These are phyloP conservation scores for Barnettozyma siamensis DNA, from an alignment of 805 yeast species.

Conservation along the genomic window DNA sequence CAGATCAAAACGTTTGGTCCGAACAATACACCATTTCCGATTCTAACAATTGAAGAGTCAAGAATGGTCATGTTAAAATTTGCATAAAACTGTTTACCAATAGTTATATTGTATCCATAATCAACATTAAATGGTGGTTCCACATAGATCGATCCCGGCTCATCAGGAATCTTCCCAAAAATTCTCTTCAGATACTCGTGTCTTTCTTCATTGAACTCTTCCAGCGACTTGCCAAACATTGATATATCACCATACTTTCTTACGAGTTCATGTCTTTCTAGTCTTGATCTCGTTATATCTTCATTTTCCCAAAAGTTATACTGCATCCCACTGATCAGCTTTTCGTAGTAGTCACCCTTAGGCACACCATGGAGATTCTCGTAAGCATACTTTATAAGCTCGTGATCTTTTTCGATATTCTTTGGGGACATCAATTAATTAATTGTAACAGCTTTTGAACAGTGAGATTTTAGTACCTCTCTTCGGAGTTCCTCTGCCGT, in stretches of 20 bases:
- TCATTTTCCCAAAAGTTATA: slow-evolving; percentile 2
- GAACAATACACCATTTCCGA: slow-evolving; percentile 53
- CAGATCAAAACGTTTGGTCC: slow-evolving; percentile 1
- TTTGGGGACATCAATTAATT: neutral
- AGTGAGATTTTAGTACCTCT: too few relatives aligned
- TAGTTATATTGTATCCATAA: slow-evolving; percentile 54
- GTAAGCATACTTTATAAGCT: slow-evolving; percentile 18
- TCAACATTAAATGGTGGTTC: slow-evolving; percentile 53
- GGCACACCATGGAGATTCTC: slow-evolving; percentile 16
- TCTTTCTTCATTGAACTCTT: slow-evolving; percentile 31
- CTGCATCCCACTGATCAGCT: slow-evolving; percentile 3
- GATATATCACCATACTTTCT: slow-evolving; percentile 22
- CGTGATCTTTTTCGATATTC: neutral
- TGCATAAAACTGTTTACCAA: slow-evolving; percentile 54
- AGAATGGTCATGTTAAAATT: slow-evolving; percentile 49
- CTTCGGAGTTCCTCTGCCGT: too few relatives aligned
- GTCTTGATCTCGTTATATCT: slow-evolving; percentile 23
- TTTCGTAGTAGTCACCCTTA: slow-evolving; percentile 10
- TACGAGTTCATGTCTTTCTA: slow-evolving; percentile 23
- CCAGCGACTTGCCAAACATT: slow-evolving; percentile 16
- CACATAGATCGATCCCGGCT: slow-evolving; percentile 22
- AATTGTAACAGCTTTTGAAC: too few relatives aligned
- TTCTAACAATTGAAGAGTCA: slow-evolving; percentile 52
- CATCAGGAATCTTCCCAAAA: slow-evolving; percentile 41
- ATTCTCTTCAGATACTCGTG: slow-evolving; percentile 30